These are phyloP conservation scores for Zizania palustris DNA, from an alignment of 202 grass and related monocot species.

Conservation along the genomic window DNA sequence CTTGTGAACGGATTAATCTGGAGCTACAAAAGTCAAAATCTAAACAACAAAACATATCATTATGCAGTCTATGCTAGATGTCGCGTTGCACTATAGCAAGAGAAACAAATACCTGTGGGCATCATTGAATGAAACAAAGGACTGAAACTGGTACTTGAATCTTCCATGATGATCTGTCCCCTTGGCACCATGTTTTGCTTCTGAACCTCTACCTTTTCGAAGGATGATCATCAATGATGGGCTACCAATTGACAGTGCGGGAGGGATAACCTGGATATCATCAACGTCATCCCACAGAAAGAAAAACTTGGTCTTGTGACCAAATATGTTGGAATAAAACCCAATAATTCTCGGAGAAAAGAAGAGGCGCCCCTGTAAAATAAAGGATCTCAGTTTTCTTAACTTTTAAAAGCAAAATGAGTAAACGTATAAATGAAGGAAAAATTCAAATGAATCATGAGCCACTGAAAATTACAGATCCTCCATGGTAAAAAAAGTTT, in stretches of 20 bases:
- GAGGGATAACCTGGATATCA: slow-evolving; percentile 71
- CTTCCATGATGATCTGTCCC: slow-evolving; percentile 62
- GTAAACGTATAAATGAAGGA: slow-evolving; percentile 3
- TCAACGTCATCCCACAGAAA: slow-evolving; percentile 79
- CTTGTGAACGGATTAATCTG: not conserved
- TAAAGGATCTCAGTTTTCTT: not conserved
- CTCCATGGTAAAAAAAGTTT: not conserved
- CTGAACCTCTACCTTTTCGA: slow-evolving; percentile 58
- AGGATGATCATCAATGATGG: slow-evolving; percentile 69
- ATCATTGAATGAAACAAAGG: slow-evolving; percentile 78
- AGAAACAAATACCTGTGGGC: slow-evolving; percentile 60
- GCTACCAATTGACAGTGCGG: slow-evolving; percentile 64
- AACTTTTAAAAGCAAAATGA: slow-evolving; percentile 10
- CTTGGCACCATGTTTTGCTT: slow-evolving; percentile 78
- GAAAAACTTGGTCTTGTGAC: slow-evolving; percentile 84
- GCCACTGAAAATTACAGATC: slow-evolving; percentile 23
- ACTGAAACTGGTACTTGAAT: slow-evolving; percentile 75
- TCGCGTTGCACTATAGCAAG: not conserved
- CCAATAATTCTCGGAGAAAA: slow-evolving; percentile 80
- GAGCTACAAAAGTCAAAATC: not conserved
- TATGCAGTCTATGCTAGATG: not conserved
- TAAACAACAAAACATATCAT: not conserved
- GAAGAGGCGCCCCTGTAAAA: slow-evolving; percentile 65
- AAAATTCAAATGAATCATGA: slow-evolving; percentile 4
- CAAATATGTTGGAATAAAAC: slow-evolving; percentile 89